These are phyloP conservation scores for Periconia macrospinosa DNA, from an alignment of 2,329 filamentous ascomycete genomes.

Conservation along the genomic window DNA sequence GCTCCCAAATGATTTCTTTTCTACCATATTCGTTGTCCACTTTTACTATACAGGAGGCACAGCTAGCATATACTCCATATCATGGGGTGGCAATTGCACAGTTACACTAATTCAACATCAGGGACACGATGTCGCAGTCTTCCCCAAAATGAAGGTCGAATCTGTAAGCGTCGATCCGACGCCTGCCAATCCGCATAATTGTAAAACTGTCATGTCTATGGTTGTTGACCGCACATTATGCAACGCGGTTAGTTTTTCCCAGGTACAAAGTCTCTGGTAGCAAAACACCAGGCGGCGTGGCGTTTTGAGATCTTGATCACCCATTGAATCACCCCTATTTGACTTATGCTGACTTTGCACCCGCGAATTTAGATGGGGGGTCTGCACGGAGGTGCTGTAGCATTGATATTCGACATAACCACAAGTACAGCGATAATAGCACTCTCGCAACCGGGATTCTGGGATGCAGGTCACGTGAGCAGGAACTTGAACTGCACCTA, in stretches of 20 bases:
- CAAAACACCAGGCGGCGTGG: no score
- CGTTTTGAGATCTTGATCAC: no score
- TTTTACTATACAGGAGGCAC: no score
- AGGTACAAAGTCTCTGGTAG: no score
- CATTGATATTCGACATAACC: conserved; percentile 59
- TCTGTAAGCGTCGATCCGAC: conserved; percentile 35
- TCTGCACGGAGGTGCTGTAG: conserved; percentile 58
- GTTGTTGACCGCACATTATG: conserved; percentile 48
- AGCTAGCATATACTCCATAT: no score
- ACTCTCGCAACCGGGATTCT: conserved; percentile 39
- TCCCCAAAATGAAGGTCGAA: conserved; percentile 37
- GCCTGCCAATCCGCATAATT: conserved; percentile 28
- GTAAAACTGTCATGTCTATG: conserved; percentile 49
- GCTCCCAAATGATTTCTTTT: background rate
- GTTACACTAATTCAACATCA: background rate
- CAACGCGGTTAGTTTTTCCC: conserved; percentile 51
- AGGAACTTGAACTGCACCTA: conserved; percentile 50
- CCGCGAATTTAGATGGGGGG: no score
- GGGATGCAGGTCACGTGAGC: conserved; percentile 39
- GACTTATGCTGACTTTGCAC: no score
- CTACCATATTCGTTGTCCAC: no score
- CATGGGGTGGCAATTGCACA: background rate
- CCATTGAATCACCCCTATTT: no score
- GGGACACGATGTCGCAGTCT: conserved; percentile 25
- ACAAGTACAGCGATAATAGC: conserved; percentile 45